Conservation (phyloP, 371 early-diverging fungal species). For the Apophysomyces ossiformis region DNA sequence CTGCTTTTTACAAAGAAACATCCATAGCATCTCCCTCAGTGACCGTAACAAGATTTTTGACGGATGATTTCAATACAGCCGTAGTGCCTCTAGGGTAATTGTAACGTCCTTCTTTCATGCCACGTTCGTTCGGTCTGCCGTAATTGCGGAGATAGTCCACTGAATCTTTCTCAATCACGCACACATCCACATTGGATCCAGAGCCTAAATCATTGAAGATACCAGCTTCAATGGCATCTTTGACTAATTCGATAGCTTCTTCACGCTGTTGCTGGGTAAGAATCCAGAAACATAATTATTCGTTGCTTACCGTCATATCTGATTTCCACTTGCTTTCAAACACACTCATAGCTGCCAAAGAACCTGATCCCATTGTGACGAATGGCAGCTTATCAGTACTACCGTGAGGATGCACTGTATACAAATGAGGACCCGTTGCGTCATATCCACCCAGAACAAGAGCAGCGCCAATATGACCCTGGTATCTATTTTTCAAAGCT, state of each 20-base stretch:
- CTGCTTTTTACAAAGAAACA: constrained; percentile 41
- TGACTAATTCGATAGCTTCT: constrained; percentile 93
- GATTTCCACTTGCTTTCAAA: constrained; percentile 92
- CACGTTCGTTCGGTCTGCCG: constrained; percentile 88
- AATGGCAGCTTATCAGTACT: constrained; percentile 96
- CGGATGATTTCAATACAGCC: constrained; percentile 51
- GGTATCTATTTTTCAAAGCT: constrained; percentile 72
- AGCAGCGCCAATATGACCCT: constrained; percentile 98
- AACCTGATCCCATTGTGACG: constrained; percentile 98
- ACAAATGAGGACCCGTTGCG: constrained; percentile 91
- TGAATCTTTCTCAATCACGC: constrained; percentile 84
- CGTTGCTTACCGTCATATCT: constrained; percentile 74
- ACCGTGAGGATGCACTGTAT: constrained; percentile 97
- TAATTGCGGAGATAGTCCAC: constrained; percentile 90
- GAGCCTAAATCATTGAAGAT: constrained; percentile 99
- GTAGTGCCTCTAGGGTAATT: constrained; percentile 51
- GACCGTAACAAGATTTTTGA: constrained; percentile 42
- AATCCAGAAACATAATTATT: neutral
- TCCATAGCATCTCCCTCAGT: constrained; percentile 58
- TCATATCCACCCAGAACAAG: constrained; percentile 98
- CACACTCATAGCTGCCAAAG: constrained; percentile 97
- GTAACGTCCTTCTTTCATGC: constrained; percentile 85
- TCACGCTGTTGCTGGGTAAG: constrained; percentile 66
- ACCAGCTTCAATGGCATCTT: constrained; percentile 97
- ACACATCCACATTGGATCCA: constrained; percentile 98